Conservation (phyloP, 768 basidiomycete genomes). For the Suillus occidentalis region DNA sequence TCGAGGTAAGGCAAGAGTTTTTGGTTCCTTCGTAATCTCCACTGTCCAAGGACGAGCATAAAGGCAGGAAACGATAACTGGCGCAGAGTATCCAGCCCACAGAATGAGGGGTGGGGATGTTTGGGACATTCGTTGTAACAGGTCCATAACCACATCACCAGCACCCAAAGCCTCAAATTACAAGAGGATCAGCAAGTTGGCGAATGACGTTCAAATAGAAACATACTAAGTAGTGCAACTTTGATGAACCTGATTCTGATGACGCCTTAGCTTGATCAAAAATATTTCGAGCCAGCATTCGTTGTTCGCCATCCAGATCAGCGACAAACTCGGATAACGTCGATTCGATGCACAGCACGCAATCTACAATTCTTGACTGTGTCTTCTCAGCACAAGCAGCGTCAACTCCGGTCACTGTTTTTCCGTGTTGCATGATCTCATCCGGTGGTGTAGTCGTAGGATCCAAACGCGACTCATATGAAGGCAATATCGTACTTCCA, state of each 20-base stretch:
- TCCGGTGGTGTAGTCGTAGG: not conserved
- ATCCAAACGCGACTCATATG: not conserved
- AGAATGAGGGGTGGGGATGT: slow-evolving; percentile 55
- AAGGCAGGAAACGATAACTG: slow-evolving; percentile 56
- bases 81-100: slow-evolving; percentile 63
- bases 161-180: slow-evolving; percentile 13
- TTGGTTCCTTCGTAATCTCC: slow-evolving; percentile 39
- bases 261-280: slow-evolving; percentile 16
- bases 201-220: not conserved
- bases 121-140: slow-evolving; percentile 45
- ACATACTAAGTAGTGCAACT: slow-evolving; percentile 33
- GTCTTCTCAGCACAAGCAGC: slow-evolving; percentile 48
- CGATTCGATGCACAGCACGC: slow-evolving; percentile 28
- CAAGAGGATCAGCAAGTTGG: slow-evolving; percentile 15
- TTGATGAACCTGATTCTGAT: slow-evolving; percentile 28
- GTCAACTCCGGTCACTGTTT: slow-evolving; percentile 37
- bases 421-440: slow-evolving; percentile 40
- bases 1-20: slow-evolving; percentile 57
- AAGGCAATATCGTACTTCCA: not conserved
- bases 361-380: slow-evolving; percentile 32
- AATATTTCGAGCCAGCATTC: slow-evolving; percentile 17
- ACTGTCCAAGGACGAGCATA: slow-evolving; percentile 59
- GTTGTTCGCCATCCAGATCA: slow-evolving; percentile 22
- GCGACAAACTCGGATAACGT: slow-evolving; percentile 22
- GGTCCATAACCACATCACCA: slow-evolving; percentile 27